A percentile compares a stretch with the other conserved stretches of the same genome.
These are phyloP conservation scores for Inonotus obliquus DNA, from an alignment of 1,284 basidiomycete species.

Conservation along the genomic window DNA sequence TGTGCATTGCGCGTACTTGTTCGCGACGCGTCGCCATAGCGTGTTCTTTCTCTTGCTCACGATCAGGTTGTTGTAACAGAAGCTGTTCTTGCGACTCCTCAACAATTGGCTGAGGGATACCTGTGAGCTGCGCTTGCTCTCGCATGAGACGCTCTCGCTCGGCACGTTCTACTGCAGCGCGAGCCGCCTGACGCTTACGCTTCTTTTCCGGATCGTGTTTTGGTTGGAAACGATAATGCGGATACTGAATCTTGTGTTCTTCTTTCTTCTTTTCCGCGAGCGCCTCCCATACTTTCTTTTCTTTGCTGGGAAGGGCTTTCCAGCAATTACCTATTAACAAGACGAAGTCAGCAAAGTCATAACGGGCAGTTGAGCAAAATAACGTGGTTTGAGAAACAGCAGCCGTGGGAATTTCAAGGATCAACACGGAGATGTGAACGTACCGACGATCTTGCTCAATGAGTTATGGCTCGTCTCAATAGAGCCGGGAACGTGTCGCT, in stretches of 20 bases:
- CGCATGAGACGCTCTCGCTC: slow-evolving; percentile 8
- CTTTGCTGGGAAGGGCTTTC: slow-evolving; percentile 58
- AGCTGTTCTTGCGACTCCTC: neutral
- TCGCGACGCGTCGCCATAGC: slow-evolving; percentile 50
- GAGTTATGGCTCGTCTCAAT: slow-evolving; percentile 83
- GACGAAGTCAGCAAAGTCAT: neutral
- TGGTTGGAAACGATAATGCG: slow-evolving; percentile 67
- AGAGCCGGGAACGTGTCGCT: slow-evolving; percentile 75
- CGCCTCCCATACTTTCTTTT: slow-evolving; percentile 62
- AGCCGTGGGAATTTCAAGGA: neutral
- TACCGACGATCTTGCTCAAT: slow-evolving; percentile 68
- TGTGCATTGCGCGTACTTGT: slow-evolving; percentile 21
- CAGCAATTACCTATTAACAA: slow-evolving; percentile 54
- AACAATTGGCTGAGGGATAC: neutral
- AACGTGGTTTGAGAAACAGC: neutral
- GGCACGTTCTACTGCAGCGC: slow-evolving; percentile 27
- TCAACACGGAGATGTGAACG: slow-evolving; percentile 22
- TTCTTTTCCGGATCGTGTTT: slow-evolving; percentile 49
- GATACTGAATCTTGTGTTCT: slow-evolving; percentile 58
- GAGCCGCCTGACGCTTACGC: slow-evolving; percentile 14
- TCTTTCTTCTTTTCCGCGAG: slow-evolving; percentile 63
- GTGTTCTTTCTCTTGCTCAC: slow-evolving; percentile 18
- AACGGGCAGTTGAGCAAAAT: neutral
- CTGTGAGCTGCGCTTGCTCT: neutral
- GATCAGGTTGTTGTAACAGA: neutral